phyloP scores from a whole-genome alignment of 2,329 filamentous ascomycete genomes.

The Pseudocercospora cruenta region DNA sequence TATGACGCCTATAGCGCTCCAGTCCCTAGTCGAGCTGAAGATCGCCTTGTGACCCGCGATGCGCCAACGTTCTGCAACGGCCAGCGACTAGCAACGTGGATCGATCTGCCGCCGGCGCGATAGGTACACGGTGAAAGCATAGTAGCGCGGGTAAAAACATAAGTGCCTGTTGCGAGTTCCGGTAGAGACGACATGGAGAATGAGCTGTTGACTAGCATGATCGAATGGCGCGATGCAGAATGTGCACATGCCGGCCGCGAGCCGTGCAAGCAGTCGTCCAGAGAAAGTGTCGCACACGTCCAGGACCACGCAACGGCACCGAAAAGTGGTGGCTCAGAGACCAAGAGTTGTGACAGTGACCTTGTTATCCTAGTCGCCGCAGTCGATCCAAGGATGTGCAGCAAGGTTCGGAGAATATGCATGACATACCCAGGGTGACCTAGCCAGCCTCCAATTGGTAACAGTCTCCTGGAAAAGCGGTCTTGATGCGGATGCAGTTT shows the following conservation, averaged over 20 bases:
- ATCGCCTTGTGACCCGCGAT: neutral
- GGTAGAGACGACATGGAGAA: neutral
- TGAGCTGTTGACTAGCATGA: neutral
- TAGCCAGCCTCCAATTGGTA: neutral
- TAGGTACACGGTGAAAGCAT: neutral
- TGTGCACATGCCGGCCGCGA: neutral
- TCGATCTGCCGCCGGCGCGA: neutral
- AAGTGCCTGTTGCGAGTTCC: neutral
- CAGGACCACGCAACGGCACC: neutral
- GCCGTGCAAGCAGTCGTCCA: neutral
- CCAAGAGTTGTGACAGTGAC: neutral
- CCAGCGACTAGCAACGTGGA: no score
- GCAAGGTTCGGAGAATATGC: neutral
- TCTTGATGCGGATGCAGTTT: neutral
- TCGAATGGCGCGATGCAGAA: neutral
- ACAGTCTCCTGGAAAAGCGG: neutral
- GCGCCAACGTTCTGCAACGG: no score
- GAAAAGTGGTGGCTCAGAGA: neutral
- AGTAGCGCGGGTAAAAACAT: neutral
- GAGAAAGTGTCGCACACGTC: neutral
- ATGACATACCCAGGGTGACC: neutral
- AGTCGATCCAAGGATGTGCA: neutral
- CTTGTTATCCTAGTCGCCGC: neutral
- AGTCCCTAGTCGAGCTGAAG: neutral
- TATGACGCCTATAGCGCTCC: neutral